Evolutionary conservation across 495 filamentous ascomycete genomes (phyloP).

Genomic region (Aspergillus cavernicola): DNA sequence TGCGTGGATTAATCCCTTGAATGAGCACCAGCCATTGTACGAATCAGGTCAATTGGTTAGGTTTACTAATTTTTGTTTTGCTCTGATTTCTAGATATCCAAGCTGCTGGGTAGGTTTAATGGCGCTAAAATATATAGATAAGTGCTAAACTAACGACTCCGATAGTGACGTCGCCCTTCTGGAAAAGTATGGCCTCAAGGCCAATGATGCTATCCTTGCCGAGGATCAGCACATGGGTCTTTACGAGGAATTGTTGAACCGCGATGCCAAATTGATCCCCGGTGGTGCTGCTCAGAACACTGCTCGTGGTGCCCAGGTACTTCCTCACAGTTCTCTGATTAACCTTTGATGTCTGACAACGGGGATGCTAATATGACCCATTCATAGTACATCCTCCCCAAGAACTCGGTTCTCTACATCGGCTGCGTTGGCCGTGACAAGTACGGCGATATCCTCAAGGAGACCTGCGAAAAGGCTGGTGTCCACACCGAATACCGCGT

Average conservation of each 20-base stretch:
- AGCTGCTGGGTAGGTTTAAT: constrained; percentile 60
- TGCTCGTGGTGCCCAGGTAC: constrained; percentile 83
- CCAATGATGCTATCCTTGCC: constrained; percentile 96
- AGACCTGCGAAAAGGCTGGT: constrained; percentile 75
- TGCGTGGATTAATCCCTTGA: constrained; percentile 40
- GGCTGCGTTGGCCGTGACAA: constrained; percentile 91
- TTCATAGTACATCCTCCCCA: constrained; percentile 78
- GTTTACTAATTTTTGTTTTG: constrained; percentile 14
- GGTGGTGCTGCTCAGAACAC: constrained; percentile 98
- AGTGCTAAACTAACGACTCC: background rate
- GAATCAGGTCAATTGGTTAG: background rate
- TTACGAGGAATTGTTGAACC: constrained; percentile 87
- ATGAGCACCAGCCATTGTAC: background rate
- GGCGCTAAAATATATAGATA: background rate
- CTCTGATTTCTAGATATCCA: constrained; percentile 71
- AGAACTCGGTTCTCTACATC: constrained; percentile 83
- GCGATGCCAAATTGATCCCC: constrained; percentile 87
- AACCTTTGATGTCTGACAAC: background rate
- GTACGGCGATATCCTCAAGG: constrained; percentile 78
- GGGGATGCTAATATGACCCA: background rate
- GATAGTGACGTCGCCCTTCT: constrained; percentile 66
- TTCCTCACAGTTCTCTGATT: background rate
- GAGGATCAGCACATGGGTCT: constrained; percentile 83
- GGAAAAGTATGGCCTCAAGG: constrained; percentile 86
- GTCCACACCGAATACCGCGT: constrained; percentile 90